Base-by-base conservation (phyloP, 73 alveolate genomes). In the Tetrahymena thermophila region DNA sequence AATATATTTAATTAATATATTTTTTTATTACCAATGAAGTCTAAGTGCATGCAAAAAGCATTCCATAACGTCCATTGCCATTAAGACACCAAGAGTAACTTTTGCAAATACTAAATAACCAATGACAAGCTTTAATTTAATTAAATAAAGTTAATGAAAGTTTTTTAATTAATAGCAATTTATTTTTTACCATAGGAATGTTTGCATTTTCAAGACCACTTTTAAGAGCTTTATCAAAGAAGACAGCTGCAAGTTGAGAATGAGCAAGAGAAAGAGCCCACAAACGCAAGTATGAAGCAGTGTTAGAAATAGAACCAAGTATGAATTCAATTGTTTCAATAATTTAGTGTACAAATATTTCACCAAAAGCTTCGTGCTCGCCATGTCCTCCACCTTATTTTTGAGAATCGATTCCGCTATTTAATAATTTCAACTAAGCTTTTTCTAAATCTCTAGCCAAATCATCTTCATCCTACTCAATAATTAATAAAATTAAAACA, bases 51-150 rank as follows among this genome's bases (percentile, higher is more conserved):
- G 99, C 85, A 98, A 97, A 96, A 98, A 98, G 84, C 99, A 98
- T 96, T 98, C 99, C 99, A 98, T 96, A 25, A 99, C 96, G 96
- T 98, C 99, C 99, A 98, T 98, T 85, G 98, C 98, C 98, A 98
- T 97, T 58, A 98, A 98, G 93, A 98, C 98, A 94, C 98, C 98
- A 83, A 96, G 94, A 31, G 99, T 98, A 35, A 97, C 96, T 23
- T 94, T 35, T 83, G 97, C 96, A 96, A 97, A 98, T 96, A 89
- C 97, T 96, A 94, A 94, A 40, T 71, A 71, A 85, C 40, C 94
- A 84, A 97, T 96, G 21, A 57, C 94, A 96, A 97, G 94, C 94
- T 94, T 93, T 94, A 0, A 71, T 28, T 28, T 71, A 8, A n/a
- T n/a, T n/a, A n/a, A n/a, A n/a, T n/a, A n/a, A n/a, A n/a, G n/a